Conservation (phyloP, 1,284 basidiomycete genomes). For the Fomitopsis betulina region DNA sequence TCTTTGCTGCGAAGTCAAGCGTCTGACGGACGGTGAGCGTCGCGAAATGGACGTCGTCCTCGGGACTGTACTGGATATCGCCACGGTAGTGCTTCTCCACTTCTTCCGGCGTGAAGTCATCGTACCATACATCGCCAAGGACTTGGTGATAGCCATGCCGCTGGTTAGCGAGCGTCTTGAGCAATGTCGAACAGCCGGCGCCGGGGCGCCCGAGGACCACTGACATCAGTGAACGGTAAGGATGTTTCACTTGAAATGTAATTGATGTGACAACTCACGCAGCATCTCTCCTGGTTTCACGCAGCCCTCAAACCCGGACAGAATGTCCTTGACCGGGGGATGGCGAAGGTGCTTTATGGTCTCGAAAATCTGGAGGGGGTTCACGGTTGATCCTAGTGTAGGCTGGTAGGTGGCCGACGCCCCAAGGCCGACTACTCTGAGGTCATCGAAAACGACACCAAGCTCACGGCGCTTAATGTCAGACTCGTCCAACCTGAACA, state of each 20-base stretch:
- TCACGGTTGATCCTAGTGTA: conserved; percentile 37
- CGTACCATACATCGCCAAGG: conserved; percentile 64
- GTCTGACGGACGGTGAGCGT: conserved; percentile 71
- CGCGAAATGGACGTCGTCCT: conserved; percentile 75
- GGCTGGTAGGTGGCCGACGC: conserved; percentile 35
- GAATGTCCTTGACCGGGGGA: conserved; percentile 40
- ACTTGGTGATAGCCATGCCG: conserved; percentile 56
- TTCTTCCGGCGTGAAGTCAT: conserved; percentile 53
- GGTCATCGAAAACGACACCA: conserved; percentile 45
- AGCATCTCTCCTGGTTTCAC: conserved; percentile 61
- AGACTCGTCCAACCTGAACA: conserved; percentile 37
- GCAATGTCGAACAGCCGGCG: conserved; percentile 71
- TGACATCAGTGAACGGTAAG: conserved; percentile 14
- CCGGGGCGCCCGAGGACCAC: conserved; percentile 64
- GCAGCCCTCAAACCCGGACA: conserved; percentile 45
- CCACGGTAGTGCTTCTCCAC: conserved; percentile 56
- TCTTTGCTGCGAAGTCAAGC: conserved; percentile 57
- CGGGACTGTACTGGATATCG: conserved; percentile 65
- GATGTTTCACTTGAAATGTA: background rate
- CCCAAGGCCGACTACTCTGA: conserved; percentile 44
- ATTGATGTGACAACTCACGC: conserved; percentile 28
- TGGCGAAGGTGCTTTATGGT: conserved; percentile 27
- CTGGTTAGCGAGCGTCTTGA: conserved; percentile 71
- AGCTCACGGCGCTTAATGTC: conserved; percentile 41
- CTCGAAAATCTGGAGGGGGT: conserved; percentile 28